Base-by-base conservation (phyloP, 805 yeast species). In the Cyberlindnera lachancei region DNA sequence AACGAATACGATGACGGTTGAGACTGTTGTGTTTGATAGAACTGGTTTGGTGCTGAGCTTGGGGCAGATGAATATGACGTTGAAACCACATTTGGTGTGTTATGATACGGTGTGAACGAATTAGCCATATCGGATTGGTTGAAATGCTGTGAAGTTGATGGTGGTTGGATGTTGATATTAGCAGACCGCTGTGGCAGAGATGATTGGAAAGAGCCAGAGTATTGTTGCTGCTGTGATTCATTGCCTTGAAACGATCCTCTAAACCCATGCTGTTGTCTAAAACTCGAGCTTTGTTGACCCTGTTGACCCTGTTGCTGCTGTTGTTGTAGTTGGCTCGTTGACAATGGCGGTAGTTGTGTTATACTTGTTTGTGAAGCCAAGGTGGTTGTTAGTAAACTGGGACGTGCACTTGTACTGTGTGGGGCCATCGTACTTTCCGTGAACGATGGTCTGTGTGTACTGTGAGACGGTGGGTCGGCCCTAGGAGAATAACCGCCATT, bases 71-170 rank as follows among this genome's bases (percentile, higher is more conserved):
- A 55, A 37, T 65, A 65, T 3, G 69, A 68, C 10, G 68, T 58
- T 28, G 72, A 63, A 4, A 70, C 63, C n/a, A 55, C 68, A 29
- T 60, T 61, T 5, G 74, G 75, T 4, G 73, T 62, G 44, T 68
- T 64, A 44, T 67, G 72, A 33, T 43, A 55, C 30, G 69, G 58
- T 26, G 56, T 49, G 38, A 42, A 57, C 13, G 58, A 48, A 28
- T 47, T 47, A 7, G 42, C 41, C 4, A 40, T 31, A 11, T 44
- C 46, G 12, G 48, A 41, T 15, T 45, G 39, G 13, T 43, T 49
- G 35, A 53, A 53, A 29, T 50, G 56, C 6, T 46, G 42, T 6
- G 60, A 55, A 3, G 59, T 53, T 4, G 49, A 27, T 12, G 48
- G 51, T 18, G 38, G 51, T 23, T 45, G 45, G 7, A 54, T 44